Percentiles rank a stretch among this genome's conserved stretches.
These are phyloP conservation scores for Lepidium didymum DNA, from an alignment of 345 rosid genomes.

Conservation along the genomic window DNA sequence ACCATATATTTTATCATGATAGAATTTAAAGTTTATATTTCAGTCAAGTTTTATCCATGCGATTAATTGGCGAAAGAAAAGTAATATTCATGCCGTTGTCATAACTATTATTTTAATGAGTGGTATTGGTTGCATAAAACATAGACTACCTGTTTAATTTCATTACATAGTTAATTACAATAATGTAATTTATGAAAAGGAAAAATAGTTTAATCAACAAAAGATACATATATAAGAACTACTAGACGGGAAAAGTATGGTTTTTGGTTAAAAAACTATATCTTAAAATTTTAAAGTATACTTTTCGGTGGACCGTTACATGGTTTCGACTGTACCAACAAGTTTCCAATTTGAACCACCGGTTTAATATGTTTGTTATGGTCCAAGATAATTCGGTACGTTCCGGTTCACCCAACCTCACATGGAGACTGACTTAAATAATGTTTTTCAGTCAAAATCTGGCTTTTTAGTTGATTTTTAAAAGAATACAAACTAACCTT, in stretches of 20 bases:
- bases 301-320: background rate
- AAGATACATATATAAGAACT: background rate
- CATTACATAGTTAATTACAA: background rate
- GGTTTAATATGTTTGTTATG: background rate
- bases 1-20: no score
- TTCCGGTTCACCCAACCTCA: slow-evolving; percentile 17
- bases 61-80: no score
- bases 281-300: no score
- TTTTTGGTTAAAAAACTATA: no score
- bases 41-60: no score
- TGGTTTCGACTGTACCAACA: slow-evolving; percentile 4
- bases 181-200: background rate
- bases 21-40: no score
- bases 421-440: background rate
- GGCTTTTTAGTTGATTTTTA: background rate
- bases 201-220: no score
- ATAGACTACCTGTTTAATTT: background rate
- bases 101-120: no score
- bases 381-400: background rate
- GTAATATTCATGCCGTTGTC: no score
- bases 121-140: background rate
- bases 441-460: background rate
- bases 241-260: background rate
- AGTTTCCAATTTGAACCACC: background rate
- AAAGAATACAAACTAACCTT: background rate